Evolutionary conservation across 495 filamentous ascomycete genomes (phyloP), one percentile per base, ranked within the genome.

Genomic region (Neurospora tetraspora): DNA sequence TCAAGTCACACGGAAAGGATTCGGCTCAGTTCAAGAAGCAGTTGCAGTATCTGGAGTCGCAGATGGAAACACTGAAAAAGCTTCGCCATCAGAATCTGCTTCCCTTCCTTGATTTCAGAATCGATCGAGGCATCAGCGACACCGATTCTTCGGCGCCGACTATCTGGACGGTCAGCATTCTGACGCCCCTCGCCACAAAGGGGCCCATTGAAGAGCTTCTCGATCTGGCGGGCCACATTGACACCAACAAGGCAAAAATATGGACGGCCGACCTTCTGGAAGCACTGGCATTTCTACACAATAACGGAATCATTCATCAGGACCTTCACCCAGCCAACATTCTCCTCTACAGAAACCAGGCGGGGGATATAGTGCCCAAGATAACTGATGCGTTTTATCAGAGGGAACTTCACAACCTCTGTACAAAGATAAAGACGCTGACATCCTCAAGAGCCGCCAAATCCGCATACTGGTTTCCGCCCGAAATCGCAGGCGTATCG

Each of bases 251-350:
- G 75, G 89, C 92, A 43, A 90, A 93, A 68, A 87, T 92, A 69
- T 98, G 93, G 92, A 93, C 92, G 59, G 90, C 93, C 68, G 92
- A 95, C 75, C 84, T 99, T n/a, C 89, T 99, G 36, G 93, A 97
- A 80, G 96, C 89, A 0, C 85, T 98, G 38, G 93, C 94, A 68
- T 95, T 90, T 78, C 88, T 95, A 71, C 95, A 98, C 78, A 89
- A 88, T 70, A 89, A 92, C 77, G 93, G 93, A 18, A 85, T 96
- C 43, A 83, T 93, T 31, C 96, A 98, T 80, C 90, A 90, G 73
- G 88, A 89, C 75, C 86, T 98, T 31, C 92, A 95, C 75, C 85
- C 90, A 16, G 84, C 88, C 23, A 95, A 94, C 76, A 84, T 97
- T 47, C 86, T 97, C 27, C 81, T 98, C 39, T 87, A 87, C 72